Evolutionary conservation across 2,329 filamentous ascomycete genomes (phyloP), one percentile per base, ranked within the genome.

Genomic region (Aspergillus ibericus): DNA sequence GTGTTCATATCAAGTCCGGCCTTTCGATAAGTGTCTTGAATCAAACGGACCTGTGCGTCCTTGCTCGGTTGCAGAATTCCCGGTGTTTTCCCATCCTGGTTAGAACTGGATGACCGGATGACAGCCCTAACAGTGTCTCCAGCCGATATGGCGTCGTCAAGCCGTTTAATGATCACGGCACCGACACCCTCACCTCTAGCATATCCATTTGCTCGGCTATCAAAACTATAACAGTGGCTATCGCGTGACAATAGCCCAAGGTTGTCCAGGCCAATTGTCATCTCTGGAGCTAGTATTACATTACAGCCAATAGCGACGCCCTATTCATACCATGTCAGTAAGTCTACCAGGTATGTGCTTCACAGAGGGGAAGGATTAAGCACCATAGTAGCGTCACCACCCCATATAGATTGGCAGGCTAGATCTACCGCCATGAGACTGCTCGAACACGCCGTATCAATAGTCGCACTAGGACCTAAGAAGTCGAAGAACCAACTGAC

Each of bases 161-260:
- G 65, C 2, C 66, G 72, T 66, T 85, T 86, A 0, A 86, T 59
- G 1, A 85, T 68, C 0, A 85, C 56, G 0, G 73, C 70, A 0
- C 76, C 76, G 10, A 82, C 66, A 1, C 82, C 82, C 53, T 86
- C 83, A 3, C 79, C 81, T 2, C 81, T 74, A 29, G 71, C 80
- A 68, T 75, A 82, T 22, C 81, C 82, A 59, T 82, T 69, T 0
- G 76, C 82, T 0, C 62, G 64, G 1, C 58, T 66, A 63, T 78
- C 76, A 61, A 63, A 65, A n/a, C 55, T 62, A 29, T 53, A 57
- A n/a, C 38, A 63, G 6, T 47, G 58, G 15, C 62, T 52, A 20
- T 63, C 60, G 2, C 25, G 52, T 1, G 60, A 63, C 1, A 64
- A 34, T 5, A 66, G 16, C 1, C 58, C 56, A 3, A 61, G 15